Evolutionary conservation across 805 yeast species (phyloP), one percentile per base, ranked within the genome.

Genomic region (Schwanniomyces occidentalis): DNA sequence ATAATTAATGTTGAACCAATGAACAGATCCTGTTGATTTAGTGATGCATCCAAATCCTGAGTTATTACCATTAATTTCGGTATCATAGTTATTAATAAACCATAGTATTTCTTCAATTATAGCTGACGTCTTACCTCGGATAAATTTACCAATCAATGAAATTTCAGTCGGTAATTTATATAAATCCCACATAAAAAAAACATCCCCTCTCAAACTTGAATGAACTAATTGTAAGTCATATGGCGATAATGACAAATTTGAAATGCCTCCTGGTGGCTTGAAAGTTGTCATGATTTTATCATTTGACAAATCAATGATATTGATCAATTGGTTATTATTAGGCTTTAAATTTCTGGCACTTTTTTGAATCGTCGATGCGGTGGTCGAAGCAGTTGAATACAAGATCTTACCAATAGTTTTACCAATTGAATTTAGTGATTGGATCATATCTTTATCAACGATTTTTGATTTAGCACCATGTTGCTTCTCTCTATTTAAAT

Each of bases 81-180:
- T 38, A 12, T 42, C 63, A 4, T 48, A 41, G 29, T 73, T 70
- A 31, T 64, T 65, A 6, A 60, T 56, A 23, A 66, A 67, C 88
- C 89, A 82, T 16, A 71, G 50, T 4, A 81, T 56, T 13, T 73
- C 67, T 21, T 63, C 61, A 15, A 81, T 69, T 2, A 65, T 51
- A 0, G 85, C 76, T 5, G 79, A 69, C 1, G 85, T 80, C 46
- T 76, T 78, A 1, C 90, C 89, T 16, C 88, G 63, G 8, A 56
- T 58, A 44, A 78, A 80, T 42, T 76, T 74, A 12, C 83, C 87
- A 31, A 78, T 50, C 15, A 82, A 55, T 1, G 74, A 61, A 2
- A 82, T 65, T 40, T 76, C 77, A 2, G 47, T 49, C 2, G 80
- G 76, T 23, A 71, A 59, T 36, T 69, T 66, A 28, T 80, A 64